Percentiles rank a stretch among this genome's conserved stretches.
Conservation (phyloP, 768 basidiomycete species). For the Tephrocybe sp. region DNA sequence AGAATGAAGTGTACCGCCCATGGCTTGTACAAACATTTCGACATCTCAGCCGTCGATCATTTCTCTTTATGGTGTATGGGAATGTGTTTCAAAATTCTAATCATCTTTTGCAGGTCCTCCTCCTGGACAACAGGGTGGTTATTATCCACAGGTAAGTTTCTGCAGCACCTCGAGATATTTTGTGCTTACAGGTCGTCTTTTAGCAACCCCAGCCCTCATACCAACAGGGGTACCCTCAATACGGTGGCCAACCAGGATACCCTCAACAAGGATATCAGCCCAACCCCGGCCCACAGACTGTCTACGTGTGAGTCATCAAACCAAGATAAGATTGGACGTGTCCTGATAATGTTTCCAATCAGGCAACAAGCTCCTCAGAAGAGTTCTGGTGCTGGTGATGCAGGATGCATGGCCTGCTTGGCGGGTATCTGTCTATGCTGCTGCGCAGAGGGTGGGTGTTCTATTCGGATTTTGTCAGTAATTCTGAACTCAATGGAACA, state of each 20-base stretch:
- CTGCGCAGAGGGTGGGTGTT: conserved; percentile 60
- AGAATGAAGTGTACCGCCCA: background rate
- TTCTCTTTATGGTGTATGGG: background rate
- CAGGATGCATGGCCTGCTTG: conserved; percentile 61
- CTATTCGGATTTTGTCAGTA: conserved; percentile 1
- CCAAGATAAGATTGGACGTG: background rate
- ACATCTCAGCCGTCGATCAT: background rate
- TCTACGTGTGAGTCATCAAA: conserved; percentile 62
- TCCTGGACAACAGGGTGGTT: conserved; percentile 59
- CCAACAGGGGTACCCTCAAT: conserved; percentile 39
- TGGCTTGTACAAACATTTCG: background rate
- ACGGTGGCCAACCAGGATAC: conserved; percentile 26
- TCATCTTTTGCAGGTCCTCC: conserved; percentile 38
- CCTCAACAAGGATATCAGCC: conserved; percentile 53
- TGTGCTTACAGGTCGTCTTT: background rate
- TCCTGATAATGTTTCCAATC: background rate
- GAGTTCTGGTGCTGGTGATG: conserved; percentile 34
- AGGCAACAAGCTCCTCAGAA: conserved; percentile 57
- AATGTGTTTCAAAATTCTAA: conserved; percentile 4
- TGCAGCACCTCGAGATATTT: background rate
- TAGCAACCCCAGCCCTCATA: conserved; percentile 74
- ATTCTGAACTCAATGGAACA: conserved; percentile 3
- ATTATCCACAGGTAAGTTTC: conserved; percentile 53
- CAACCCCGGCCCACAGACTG: conserved; percentile 63
- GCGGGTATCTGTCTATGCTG: conserved; percentile 65